Evolutionary conservation across 768 basidiomycete species (phyloP).

Genomic region (Cystobasidium tubakii): DNA sequence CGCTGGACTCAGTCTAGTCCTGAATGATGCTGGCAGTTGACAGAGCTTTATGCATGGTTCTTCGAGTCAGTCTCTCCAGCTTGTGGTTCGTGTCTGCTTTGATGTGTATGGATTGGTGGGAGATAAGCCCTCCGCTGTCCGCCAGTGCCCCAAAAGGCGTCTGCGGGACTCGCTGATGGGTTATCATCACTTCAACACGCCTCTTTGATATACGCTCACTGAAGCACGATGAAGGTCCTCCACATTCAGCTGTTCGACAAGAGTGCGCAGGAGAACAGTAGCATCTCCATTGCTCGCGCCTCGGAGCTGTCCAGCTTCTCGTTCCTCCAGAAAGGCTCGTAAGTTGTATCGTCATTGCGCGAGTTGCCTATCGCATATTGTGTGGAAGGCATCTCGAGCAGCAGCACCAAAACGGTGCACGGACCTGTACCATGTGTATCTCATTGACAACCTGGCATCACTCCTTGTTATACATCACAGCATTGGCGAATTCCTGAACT

Average conservation of each 20-base stretch:
- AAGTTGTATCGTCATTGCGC: background rate
- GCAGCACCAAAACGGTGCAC: background rate
- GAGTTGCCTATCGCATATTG: background rate
- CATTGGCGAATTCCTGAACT: constrained; percentile 84
- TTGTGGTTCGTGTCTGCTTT: no score
- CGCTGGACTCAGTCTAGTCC: no score
- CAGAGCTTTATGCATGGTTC: no score
- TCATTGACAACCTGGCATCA: background rate
- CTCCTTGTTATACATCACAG: constrained; percentile 26
- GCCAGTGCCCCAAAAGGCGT: background rate
- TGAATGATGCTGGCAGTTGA: no score
- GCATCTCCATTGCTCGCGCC: constrained; percentile 58
- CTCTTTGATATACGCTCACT: no score
- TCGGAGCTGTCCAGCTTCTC: constrained; percentile 83
- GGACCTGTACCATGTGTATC: background rate
- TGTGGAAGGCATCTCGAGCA: background rate
- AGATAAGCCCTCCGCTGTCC: background rate
- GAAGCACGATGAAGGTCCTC: constrained; percentile 35
- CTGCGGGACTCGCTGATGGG: background rate
- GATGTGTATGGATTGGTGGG: no score
- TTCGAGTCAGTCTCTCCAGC: no score
- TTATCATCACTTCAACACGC: background rate
- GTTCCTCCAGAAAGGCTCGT: constrained; percentile 81
- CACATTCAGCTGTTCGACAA: constrained; percentile 34
- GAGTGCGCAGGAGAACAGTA: constrained; percentile 27